Base-by-base conservation (phyloP, 1,284 basidiomycete genomes). In the Trametes hirsuta region DNA sequence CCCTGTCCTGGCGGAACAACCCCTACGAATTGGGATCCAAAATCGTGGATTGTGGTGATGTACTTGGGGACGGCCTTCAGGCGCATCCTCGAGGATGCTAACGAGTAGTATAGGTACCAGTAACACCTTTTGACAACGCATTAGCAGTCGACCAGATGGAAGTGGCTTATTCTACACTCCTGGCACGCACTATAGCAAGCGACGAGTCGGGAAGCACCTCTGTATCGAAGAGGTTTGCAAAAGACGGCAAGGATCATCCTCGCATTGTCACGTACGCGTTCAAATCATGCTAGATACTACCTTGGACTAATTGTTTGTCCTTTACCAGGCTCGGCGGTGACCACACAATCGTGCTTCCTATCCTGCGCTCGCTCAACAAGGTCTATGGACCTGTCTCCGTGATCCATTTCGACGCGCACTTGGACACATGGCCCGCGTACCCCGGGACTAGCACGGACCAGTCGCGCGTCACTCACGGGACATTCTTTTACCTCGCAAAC, bases 31-130 rank as follows among this genome's bases (percentile, higher is more conserved):
- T 76, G 45, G 84, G 82, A 10, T 74, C 78, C 34, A 86, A 80
- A 61, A 77, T 93, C 58, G 71, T 93, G n/a, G 91, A 94, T 66
- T 94, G 92, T 64, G 92, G 91, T 55, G 91, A 94, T 74, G 88
- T 90, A 67, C 60, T 78, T 61, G 30, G 24, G n/a, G n/a, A n/a
- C 30, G 24, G 4, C 24, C 37, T 6, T 10, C 12, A 8, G 39
- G 37, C 24, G 15, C 14, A 30, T 47, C 25, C 10, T 22, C 18
- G 3, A 30, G 15, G 37, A 37, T 18, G 18, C 8, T 39, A 14
- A 18, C 8, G 15, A 8, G 22, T 21, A 4, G 39, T 11, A 0
- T 47, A 90, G 88, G 82, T 92, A 15, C 90, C 90, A 9, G 73
- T 88, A 36, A 84, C 73, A 56, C 85, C 88, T 0, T 91, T 88